A percentile compares a stretch with the other conserved stretches of the same genome.
Evolutionary conservation across 148 eudicot genomes (phyloP).

Genomic region (Vaccinium myrtillus): DNA sequence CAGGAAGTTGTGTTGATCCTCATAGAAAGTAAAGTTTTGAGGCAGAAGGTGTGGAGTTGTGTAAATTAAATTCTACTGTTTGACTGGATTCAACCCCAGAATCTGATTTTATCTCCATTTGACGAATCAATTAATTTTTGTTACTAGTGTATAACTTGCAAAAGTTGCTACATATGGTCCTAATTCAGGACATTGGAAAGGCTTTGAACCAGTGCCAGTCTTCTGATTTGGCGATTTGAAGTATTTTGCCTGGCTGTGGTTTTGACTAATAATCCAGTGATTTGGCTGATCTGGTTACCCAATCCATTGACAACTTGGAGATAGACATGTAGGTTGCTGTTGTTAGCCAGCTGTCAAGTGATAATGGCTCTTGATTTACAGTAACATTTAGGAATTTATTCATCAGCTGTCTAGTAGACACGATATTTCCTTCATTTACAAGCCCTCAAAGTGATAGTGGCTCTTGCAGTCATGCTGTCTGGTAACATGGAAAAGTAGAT

Average conservation of each 20-base stretch:
- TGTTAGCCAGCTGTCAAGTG: neutral
- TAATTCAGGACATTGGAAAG: neutral
- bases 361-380: neutral
- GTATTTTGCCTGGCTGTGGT: neutral
- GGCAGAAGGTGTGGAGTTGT: neutral
- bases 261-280: neutral
- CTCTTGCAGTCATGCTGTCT: neutral
- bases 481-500: neutral
- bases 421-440: neutral
- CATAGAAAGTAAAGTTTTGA: neutral
- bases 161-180: conserved; percentile 1
- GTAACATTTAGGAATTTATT: neutral
- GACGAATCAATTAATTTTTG: neutral
- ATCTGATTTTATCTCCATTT: neutral
- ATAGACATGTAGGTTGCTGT: neutral
- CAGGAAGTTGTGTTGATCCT: neutral
- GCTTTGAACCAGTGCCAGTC: neutral
- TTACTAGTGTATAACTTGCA: neutral
- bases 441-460: neutral
- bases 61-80: neutral
- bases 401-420: neutral
- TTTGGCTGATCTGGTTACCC: neutral
- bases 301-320: neutral
- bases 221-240: neutral
- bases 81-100: neutral